A percentile compares a stretch with the other conserved stretches of the same genome.
Evolutionary conservation across 2,329 filamentous ascomycete genomes (phyloP).

Genomic region (Erysiphe pulchra): DNA sequence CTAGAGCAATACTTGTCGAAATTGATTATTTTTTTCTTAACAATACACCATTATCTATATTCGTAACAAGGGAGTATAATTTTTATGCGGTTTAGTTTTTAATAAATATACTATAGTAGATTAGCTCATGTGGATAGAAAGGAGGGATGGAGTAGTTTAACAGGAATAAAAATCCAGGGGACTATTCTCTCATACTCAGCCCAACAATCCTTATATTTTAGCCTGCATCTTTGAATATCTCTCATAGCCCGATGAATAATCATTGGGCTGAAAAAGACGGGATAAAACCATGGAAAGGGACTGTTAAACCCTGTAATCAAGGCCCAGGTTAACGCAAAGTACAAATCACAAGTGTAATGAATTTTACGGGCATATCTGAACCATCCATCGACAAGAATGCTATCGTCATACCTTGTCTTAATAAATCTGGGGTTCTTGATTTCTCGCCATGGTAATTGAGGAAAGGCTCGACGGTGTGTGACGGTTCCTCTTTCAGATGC

Average conservation of each 20-base stretch:
- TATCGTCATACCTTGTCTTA: constrained; percentile 43
- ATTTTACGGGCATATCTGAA: constrained; percentile 57
- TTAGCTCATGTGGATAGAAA: not conserved
- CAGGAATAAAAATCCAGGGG: constrained; percentile 65
- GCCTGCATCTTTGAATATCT: constrained; percentile 49
- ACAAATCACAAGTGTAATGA: constrained; percentile 60
- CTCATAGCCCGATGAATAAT: constrained; percentile 53
- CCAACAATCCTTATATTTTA: constrained; percentile 67
- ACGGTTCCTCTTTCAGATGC: constrained; percentile 48
- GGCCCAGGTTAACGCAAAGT: constrained; percentile 54
- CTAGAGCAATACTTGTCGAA: no score
- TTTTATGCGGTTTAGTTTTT: not conserved
- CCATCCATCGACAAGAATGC: constrained; percentile 67
- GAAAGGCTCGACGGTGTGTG: constrained; percentile 54
- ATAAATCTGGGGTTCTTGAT: constrained; percentile 60
- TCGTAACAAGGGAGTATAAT: no score
- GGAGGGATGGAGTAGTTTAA: constrained; percentile 11
- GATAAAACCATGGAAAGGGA: constrained; percentile 78
- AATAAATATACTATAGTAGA: not conserved
- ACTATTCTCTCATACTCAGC: constrained; percentile 54
- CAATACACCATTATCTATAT: no score
- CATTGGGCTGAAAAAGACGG: constrained; percentile 56
- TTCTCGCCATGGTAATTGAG: constrained; percentile 71
- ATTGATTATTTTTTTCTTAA: no score
- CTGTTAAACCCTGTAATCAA: constrained; percentile 58